A percentile compares a stretch with the other conserved stretches of the same genome.
These are phyloP conservation scores for Podospora pseudocomata DNA, from an alignment of 495 filamentous ascomycete species.

Conservation along the genomic window DNA sequence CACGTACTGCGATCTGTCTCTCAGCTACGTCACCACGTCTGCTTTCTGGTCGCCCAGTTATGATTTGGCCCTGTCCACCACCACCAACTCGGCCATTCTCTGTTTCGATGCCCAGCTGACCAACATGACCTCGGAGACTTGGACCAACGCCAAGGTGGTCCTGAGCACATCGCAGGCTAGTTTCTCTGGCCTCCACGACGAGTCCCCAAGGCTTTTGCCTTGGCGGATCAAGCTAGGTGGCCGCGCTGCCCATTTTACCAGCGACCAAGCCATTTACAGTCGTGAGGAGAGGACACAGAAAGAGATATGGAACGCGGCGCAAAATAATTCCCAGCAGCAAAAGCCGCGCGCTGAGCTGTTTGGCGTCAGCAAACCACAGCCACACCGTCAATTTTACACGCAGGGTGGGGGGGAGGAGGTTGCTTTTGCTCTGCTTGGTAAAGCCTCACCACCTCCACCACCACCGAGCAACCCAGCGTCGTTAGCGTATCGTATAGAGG, in stretches of 20 bases:
- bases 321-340: slow-evolving; percentile 21
- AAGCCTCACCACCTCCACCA: neutral
- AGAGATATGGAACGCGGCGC: slow-evolving; percentile 22
- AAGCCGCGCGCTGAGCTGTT: slow-evolving; percentile 37
- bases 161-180: slow-evolving; percentile 67
- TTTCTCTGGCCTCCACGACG: slow-evolving; percentile 58
- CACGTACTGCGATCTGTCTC: slow-evolving; percentile 46
- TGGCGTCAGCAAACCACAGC: slow-evolving; percentile 20
- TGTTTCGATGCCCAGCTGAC: slow-evolving; percentile 62
- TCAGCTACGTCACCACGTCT: slow-evolving; percentile 61
- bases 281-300: slow-evolving; percentile 29
- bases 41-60: slow-evolving; percentile 66
- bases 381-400: no score
- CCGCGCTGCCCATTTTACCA: slow-evolving; percentile 21
- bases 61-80: slow-evolving; percentile 59
- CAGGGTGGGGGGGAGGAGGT: no score
- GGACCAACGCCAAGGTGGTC: slow-evolving; percentile 60
- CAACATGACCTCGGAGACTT: slow-evolving; percentile 65
- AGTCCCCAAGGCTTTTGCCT: slow-evolving; percentile 53
- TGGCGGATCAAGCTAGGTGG: slow-evolving; percentile 56
- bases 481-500: no score
- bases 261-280: slow-evolving; percentile 26
- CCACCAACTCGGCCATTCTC: slow-evolving; percentile 49
- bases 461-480: neutral
- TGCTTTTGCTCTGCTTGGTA: neutral